These are phyloP conservation scores for Collybiopsis confluens DNA, from an alignment of 768 basidiomycete genomes.

Conservation along the genomic window DNA sequence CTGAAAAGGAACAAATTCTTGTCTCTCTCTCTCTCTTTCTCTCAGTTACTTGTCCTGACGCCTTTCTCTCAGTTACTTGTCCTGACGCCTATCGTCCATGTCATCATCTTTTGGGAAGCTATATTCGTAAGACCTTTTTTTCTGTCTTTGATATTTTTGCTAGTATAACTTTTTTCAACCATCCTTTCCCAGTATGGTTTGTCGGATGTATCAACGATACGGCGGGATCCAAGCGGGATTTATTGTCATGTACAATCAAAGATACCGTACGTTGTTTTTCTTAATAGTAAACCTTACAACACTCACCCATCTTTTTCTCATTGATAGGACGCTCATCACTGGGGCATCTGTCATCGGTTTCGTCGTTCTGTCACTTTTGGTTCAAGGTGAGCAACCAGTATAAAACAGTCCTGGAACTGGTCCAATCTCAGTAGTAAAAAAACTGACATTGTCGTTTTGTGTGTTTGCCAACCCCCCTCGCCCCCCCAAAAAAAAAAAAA, in stretches of 20 bases:
- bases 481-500: not conserved
- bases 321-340: not conserved
- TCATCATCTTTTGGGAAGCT: conserved; percentile 1
- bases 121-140: not conserved
- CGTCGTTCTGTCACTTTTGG: not conserved
- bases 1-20: no score
- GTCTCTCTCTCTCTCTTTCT: no score
- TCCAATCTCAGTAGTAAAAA: no score
- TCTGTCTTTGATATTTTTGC: not conserved
- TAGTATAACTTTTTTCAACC: not conserved
- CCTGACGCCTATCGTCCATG: not conserved
- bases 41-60: not conserved
- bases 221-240: not conserved
- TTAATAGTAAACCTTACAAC: not conserved
- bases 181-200: not conserved
- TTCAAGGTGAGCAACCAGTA: not conserved
- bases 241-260: not conserved
- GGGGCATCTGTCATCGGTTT: not conserved
- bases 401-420: no score
- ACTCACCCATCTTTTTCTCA: not conserved
- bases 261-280: not conserved
- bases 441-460: no score
- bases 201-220: not conserved
- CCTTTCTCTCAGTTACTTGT: not conserved
- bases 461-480: not conserved